These are phyloP conservation scores for Sisymbrium irio DNA, from an alignment of 345 rosid genomes.

Conservation along the genomic window DNA sequence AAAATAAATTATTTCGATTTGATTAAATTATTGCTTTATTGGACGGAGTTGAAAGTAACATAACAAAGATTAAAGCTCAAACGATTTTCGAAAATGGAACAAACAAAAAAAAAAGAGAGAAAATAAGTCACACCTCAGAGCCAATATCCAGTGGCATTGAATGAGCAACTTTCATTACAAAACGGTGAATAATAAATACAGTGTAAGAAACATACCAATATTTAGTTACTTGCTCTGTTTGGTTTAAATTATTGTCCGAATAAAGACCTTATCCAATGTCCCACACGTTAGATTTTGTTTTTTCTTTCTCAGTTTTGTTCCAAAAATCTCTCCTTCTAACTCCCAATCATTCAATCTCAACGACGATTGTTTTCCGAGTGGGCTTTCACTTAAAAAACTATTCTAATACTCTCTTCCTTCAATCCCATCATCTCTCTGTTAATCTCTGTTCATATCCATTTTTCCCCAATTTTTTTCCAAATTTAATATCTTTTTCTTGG, in stretches of 20 bases:
- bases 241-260: slow-evolving; percentile 15
- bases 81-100: no score
- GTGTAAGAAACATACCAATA: no score
- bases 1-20: no score
- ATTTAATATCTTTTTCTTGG: not conserved
- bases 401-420: not conserved
- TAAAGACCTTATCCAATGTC: slow-evolving; percentile 28
- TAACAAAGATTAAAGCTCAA: no score
- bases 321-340: slow-evolving; percentile 17
- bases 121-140: not conserved
- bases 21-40: no score
- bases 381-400: not conserved
- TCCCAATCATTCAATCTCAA: slow-evolving; percentile 22
- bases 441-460: slow-evolving; percentile 18
- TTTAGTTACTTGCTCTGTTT: no score
- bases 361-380: not conserved
- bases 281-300: slow-evolving; percentile 7
- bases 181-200: not conserved
- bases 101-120: no score
- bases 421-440: not conserved
- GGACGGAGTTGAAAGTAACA: no score
- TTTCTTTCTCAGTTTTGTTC: not conserved
- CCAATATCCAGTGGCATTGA: slow-evolving; percentile 1
- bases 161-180: not conserved
- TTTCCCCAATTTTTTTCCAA: not conserved